These are phyloP conservation scores for Neospermospora avenae DNA, from an alignment of 2,329 filamentous ascomycete species.

Conservation along the genomic window DNA sequence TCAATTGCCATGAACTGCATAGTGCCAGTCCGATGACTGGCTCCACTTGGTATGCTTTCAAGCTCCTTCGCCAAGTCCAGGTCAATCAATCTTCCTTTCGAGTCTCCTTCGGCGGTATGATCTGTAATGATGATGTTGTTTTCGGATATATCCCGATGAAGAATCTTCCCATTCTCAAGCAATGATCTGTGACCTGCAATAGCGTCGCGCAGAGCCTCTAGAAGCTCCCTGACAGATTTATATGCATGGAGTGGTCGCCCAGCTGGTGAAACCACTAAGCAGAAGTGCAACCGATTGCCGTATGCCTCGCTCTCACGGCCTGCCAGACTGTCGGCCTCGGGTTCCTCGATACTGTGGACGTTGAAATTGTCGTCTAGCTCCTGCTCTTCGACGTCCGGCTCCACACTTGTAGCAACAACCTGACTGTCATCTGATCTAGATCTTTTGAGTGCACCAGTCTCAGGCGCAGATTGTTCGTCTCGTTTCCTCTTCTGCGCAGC, in stretches of 20 bases:
- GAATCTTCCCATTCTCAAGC: conserved; percentile 34
- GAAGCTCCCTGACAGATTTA: conserved; percentile 33
- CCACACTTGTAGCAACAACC: too few species aligned
- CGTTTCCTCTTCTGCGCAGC: too few species aligned
- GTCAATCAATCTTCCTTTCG: conserved; percentile 22
- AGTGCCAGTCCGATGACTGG: conserved; percentile 19
- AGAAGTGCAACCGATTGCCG: conserved; percentile 34
- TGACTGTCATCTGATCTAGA: too few species aligned
- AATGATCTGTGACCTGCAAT: conserved; percentile 36
- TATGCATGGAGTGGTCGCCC: conserved; percentile 33
- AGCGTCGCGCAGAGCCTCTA: conserved; percentile 33
- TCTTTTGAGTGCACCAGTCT: too few species aligned
- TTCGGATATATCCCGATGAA: conserved; percentile 39
- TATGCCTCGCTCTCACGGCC: conserved; percentile 23
- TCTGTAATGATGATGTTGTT: conserved; percentile 39
- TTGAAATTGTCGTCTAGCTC: not conserved
- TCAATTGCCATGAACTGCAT: conserved; percentile 21
- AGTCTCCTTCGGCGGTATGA: conserved; percentile 2
- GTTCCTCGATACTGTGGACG: conserved; percentile 21
- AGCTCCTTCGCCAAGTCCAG: conserved; percentile 22
- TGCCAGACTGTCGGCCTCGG: conserved; percentile 14
- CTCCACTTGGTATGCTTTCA: conserved; percentile 16
- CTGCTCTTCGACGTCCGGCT: too few species aligned
- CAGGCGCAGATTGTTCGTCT: too few species aligned
- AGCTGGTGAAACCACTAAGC: conserved; percentile 34